These are phyloP conservation scores for Zasmidium cellare DNA, from an alignment of 2,329 filamentous ascomycete genomes.

Conservation along the genomic window DNA sequence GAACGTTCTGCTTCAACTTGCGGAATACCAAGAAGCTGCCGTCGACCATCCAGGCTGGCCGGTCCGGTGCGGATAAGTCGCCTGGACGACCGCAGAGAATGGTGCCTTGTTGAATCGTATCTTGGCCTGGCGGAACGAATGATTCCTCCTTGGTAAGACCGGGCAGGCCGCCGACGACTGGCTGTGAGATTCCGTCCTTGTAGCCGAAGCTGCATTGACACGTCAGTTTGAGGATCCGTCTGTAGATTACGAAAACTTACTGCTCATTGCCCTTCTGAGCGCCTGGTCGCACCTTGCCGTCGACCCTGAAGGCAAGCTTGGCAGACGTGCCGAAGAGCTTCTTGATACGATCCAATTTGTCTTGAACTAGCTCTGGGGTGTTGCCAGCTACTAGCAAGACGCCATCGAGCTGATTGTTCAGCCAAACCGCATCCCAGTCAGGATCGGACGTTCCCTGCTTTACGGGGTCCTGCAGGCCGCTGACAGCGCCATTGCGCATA, in stretches of 20 bases:
- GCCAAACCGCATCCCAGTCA: conserved; percentile 31
- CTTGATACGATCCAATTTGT: conserved; percentile 33
- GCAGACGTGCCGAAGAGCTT: conserved; percentile 31
- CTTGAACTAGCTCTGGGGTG: conserved; percentile 27
- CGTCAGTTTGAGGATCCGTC: no score
- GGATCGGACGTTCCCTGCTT: conserved; percentile 26
- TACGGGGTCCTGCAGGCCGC: conserved; percentile 26
- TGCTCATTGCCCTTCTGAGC: conserved; percentile 40
- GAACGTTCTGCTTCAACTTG: conserved; percentile 47
- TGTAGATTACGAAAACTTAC: no score
- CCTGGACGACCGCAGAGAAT: conserved; percentile 41
- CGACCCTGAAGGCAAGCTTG: conserved; percentile 33
- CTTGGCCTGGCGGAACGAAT: conserved; percentile 32
- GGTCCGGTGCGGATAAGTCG: conserved; percentile 26
- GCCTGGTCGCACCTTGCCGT: conserved; percentile 38
- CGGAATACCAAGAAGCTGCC: conserved; percentile 49
- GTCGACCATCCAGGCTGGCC: conserved; percentile 44
- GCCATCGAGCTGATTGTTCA: conserved; percentile 38
- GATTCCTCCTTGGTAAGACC: conserved; percentile 20
- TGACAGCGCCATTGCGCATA: conserved; percentile 34
- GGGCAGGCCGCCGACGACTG: conserved; percentile 38
- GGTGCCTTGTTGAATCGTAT: conserved; percentile 36
- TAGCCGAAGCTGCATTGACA: conserved; percentile 42
- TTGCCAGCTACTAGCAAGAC: conserved; percentile 39
- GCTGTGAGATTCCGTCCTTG: conserved; percentile 45